Evolutionary conservation across 164 flowering plant genomes (phyloP).

Genomic region (Annona cherimola): DNA sequence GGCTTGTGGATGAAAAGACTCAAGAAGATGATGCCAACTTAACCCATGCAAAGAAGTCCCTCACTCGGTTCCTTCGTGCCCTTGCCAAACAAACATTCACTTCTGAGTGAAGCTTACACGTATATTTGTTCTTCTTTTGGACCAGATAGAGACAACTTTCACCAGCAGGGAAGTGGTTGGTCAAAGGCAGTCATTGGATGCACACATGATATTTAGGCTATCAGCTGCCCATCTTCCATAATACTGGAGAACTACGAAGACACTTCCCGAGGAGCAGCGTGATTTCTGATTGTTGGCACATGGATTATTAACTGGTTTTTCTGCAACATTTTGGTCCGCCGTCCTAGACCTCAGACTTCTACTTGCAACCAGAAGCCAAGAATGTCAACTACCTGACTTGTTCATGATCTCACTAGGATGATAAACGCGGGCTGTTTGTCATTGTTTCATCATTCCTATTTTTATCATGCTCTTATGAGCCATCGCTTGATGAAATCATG

Average conservation of each 20-base stretch:
- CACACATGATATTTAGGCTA: not conserved
- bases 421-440: too few relatives aligned
- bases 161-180: not conserved
- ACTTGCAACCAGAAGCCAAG: too few relatives aligned
- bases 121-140: not conserved
- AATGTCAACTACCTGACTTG: too few relatives aligned
- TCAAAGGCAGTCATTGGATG: not conserved
- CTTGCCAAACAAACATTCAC: slow-evolving; percentile 45
- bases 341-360: too few relatives aligned
- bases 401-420: too few relatives aligned
- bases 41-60: slow-evolving; percentile 42
- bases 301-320: not conserved
- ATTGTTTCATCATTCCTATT: too few relatives aligned
- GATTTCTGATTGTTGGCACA: not conserved
- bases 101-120: slow-evolving; percentile 7
- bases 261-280: not conserved
- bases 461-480: too few relatives aligned
- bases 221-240: not conserved
- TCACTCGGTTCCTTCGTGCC: slow-evolving; percentile 45
- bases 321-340: too few relatives aligned
- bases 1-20: slow-evolving; percentile 28
- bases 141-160: not conserved
- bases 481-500: too few relatives aligned
- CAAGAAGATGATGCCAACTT: slow-evolving; percentile 23
- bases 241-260: not conserved